phyloP scores from a whole-genome alignment of 75 land plant species.

The Pseudotsuga menziesii region DNA sequence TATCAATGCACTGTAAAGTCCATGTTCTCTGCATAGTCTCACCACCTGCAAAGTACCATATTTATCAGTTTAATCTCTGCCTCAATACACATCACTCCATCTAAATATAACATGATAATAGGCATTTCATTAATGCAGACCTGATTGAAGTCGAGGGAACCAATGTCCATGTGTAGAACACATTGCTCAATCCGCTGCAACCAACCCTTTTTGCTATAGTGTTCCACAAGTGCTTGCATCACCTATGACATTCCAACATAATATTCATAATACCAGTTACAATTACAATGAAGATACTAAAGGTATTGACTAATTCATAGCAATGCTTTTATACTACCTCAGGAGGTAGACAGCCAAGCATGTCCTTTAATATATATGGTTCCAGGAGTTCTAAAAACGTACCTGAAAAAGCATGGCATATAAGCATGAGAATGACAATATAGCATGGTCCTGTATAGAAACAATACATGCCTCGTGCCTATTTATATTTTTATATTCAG shows the following conservation, averaged over 20 bases:
- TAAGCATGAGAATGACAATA: constrained; percentile 5
- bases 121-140: constrained; percentile 18
- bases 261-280: neutral
- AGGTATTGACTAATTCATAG: neutral
- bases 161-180: constrained; percentile 98
- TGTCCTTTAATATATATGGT: constrained; percentile 95
- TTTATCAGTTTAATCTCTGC: neutral
- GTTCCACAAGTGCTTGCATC: constrained; percentile 99
- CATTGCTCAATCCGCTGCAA: constrained; percentile 95
- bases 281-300: neutral
- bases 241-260: constrained; percentile 40
- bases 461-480: neutral
- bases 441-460: neutral
- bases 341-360: constrained; percentile 89
- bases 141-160: constrained; percentile 98
- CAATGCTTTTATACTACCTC: constrained; percentile 50
- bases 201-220: constrained; percentile 93
- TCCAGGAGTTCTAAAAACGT: constrained; percentile 97
- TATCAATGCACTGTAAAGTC: constrained; percentile 87
- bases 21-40: constrained; percentile 85
- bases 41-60: constrained; percentile 57
- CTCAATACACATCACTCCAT: neutral
- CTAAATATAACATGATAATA: constrained; percentile 2
- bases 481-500: neutral
- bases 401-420: constrained; percentile 32